Evolutionary conservation across 2,329 filamentous ascomycete genomes (phyloP).

Genomic region (Leptographium galeiforme): DNA sequence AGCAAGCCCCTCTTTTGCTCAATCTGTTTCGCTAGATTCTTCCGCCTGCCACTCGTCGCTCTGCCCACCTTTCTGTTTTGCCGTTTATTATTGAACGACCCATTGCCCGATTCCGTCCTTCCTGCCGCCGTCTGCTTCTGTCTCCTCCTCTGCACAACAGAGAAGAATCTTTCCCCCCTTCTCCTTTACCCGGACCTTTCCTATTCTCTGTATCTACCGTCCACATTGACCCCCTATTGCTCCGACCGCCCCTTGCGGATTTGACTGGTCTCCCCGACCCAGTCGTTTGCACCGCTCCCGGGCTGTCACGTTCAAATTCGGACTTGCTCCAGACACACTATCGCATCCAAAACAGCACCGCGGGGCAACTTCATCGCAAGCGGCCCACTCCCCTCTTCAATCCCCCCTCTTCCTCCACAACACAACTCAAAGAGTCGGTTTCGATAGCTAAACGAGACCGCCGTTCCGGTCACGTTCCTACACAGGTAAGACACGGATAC

Average conservation of each 20-base stretch:
- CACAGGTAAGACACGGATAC: not conserved
- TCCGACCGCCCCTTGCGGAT: too few species aligned
- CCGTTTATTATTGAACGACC: not conserved
- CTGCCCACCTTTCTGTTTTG: not conserved
- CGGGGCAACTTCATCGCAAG: slow-evolving; percentile 8
- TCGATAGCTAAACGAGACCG: not conserved
- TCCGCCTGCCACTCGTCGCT: not conserved
- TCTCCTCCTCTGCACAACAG: not conserved
- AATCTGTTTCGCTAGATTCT: not conserved
- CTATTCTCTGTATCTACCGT: not conserved
- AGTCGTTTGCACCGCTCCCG: not conserved
- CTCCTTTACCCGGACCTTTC: not conserved
- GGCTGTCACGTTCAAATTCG: not conserved
- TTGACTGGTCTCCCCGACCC: not conserved
- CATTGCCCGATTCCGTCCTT: not conserved
- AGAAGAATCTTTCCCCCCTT: too few species aligned
- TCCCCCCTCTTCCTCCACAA: not conserved
- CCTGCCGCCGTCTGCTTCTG: not conserved
- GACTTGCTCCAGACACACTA: slow-evolving; percentile 1
- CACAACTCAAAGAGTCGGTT: not conserved
- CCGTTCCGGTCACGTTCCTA: too few species aligned
- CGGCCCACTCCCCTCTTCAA: not conserved
- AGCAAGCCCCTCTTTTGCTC: not conserved
- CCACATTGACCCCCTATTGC: too few species aligned
- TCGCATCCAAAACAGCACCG: slow-evolving; percentile 8